A percentile compares a stretch with the other conserved stretches of the same genome.
phyloP scores from a whole-genome alignment of 176 grass and related monocot species.

The Oryza nivara region DNA sequence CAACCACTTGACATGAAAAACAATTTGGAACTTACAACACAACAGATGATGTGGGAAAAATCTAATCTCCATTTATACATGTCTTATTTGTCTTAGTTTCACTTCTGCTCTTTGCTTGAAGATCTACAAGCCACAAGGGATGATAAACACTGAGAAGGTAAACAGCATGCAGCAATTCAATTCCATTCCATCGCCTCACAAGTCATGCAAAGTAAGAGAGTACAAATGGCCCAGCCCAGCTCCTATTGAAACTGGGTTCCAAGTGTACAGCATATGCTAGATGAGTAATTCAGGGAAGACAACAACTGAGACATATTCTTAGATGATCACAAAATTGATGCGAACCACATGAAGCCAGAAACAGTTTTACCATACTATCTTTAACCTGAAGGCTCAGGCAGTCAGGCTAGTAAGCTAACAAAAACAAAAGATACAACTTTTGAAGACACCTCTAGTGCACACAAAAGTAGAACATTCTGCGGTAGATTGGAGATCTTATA shows the following conservation, averaged over 20 bases:
- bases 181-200: neutral
- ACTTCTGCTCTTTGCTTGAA: too few relatives aligned
- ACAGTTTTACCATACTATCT: conserved; percentile 19
- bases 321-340: conserved; percentile 26
- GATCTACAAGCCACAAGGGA: too few relatives aligned
- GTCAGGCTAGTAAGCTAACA: conserved; percentile 30
- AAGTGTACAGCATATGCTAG: neutral
- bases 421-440: conserved; percentile 35
- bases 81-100: too few relatives aligned
- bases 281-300: neutral
- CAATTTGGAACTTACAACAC: neutral
- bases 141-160: too few relatives aligned
- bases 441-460: neutral
- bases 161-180: neutral
- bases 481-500: neutral
- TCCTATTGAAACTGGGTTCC: too few relatives aligned
- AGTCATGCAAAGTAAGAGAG: neutral
- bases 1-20: neutral
- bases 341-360: neutral
- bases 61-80: neutral
- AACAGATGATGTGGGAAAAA: neutral
- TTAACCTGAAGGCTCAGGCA: neutral
- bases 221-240: too few relatives aligned
- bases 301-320: conserved; percentile 17
- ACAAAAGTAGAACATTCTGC: neutral